These are phyloP conservation scores for Talaromyces adpressus DNA, from an alignment of 495 filamentous ascomycete species.

Conservation along the genomic window DNA sequence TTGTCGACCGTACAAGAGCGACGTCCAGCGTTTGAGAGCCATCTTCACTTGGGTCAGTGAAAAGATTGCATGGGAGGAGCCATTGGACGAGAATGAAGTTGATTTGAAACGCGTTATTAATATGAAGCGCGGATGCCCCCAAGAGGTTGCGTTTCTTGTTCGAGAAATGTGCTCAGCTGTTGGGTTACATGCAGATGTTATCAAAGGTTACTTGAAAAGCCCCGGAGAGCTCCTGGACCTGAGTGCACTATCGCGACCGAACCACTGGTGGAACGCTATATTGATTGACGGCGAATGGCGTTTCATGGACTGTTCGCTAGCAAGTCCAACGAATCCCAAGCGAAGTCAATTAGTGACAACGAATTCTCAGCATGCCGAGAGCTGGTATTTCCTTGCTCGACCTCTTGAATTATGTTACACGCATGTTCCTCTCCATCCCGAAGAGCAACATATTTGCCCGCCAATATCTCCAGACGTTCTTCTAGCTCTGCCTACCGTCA, in stretches of 20 bases:
- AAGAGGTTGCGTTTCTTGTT: constrained; percentile 85
- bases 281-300: constrained; percentile 93
- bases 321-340: constrained; percentile 81
- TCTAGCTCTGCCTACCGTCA: constrained; percentile 75
- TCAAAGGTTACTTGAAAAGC: constrained; percentile 82
- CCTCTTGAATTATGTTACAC: constrained; percentile 90
- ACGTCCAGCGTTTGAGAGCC: constrained; percentile 84
- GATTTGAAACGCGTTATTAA: constrained; percentile 80
- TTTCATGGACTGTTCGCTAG: constrained; percentile 90
- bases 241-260: constrained; percentile 64
- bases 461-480: constrained; percentile 77
- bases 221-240: constrained; percentile 80
- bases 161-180: constrained; percentile 90
- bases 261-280: constrained; percentile 99
- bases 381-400: constrained; percentile 84
- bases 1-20: constrained; percentile 89
- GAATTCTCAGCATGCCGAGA: constrained; percentile 63
- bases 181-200: constrained; percentile 76
- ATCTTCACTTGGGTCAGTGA: constrained; percentile 97
- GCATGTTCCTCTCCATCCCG: constrained; percentile 75
- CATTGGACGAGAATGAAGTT: constrained; percentile 66
- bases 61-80: constrained; percentile 94
- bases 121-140: constrained; percentile 73
- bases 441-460: constrained; percentile 90
- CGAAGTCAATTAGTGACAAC: constrained; percentile 68